A percentile compares a stretch with the other conserved stretches of the same genome.
Evolutionary conservation across 805 yeast species (phyloP).

Genomic region (Metschnikowia sp.): DNA sequence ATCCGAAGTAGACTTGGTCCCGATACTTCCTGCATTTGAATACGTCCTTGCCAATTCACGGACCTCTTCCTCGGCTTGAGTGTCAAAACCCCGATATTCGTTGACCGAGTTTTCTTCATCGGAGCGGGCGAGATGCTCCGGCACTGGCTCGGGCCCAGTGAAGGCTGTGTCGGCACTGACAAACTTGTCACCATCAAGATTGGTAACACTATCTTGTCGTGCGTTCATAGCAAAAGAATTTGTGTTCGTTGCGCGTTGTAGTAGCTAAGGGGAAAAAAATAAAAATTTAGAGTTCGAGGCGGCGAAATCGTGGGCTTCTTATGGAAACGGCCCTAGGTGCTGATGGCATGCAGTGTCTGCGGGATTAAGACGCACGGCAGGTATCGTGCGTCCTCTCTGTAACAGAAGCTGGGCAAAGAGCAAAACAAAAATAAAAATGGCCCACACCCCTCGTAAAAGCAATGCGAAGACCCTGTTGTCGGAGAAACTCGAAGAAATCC

Average conservation of each 20-base stretch:
- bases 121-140: slow-evolving; percentile 1
- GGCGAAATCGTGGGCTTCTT: slow-evolving; percentile 3
- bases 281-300: neutral
- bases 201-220: slow-evolving; percentile 11
- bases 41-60: slow-evolving; percentile 43
- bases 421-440: slow-evolving; percentile 1
- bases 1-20: slow-evolving; percentile 21
- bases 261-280: neutral
- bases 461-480: neutral
- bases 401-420: slow-evolving; percentile 1
- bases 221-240: slow-evolving; percentile 2
- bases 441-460: neutral
- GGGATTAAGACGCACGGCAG: neutral
- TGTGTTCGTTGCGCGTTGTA: neutral
- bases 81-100: slow-evolving; percentile 36
- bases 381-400: neutral
- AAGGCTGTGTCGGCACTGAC: slow-evolving; percentile 6
- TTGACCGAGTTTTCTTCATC: slow-evolving; percentile 11
- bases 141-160: slow-evolving; percentile 11
- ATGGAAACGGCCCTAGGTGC: neutral
- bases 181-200: slow-evolving; percentile 8
- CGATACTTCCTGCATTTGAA: slow-evolving; percentile 13
- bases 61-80: slow-evolving; percentile 30
- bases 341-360: neutral
- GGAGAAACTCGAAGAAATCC: too few relatives aligned